Conservation (phyloP, 306 rosid species). For the Fragaria ananassa region DNA sequence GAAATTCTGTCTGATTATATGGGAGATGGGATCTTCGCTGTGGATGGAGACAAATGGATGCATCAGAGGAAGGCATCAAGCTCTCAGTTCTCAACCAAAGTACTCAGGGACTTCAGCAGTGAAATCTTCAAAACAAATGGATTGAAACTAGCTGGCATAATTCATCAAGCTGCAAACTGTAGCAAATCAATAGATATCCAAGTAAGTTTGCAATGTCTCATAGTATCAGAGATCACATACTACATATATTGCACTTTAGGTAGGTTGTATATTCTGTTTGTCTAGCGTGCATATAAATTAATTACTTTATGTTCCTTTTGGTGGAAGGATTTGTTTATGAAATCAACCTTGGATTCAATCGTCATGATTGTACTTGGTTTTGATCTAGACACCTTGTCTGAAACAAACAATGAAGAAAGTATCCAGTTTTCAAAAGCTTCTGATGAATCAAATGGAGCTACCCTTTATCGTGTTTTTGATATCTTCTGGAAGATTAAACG, state of each 20-base stretch:
- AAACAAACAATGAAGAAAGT: constrained; percentile 21
- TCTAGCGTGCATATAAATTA: no score
- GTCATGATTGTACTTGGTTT: constrained; percentile 13
- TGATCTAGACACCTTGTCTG: constrained; percentile 26
- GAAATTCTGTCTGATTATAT: constrained; percentile 14
- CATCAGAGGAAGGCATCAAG: constrained; percentile 35
- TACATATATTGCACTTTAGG: no score
- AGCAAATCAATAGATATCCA: constrained; percentile 21
- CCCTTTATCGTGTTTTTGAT: not conserved
- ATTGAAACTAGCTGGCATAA: constrained; percentile 17
- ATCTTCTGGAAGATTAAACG: not conserved
- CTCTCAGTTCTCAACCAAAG: constrained; percentile 31
- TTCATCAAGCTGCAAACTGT: constrained; percentile 19
- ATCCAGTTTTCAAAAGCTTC: constrained; percentile 20
- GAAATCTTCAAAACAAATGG: constrained; percentile 22
- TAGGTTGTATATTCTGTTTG: no score
- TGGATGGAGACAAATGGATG: constrained; percentile 36
- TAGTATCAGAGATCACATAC: no score
- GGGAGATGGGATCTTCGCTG: constrained; percentile 30
- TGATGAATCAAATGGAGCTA: constrained; percentile 24
- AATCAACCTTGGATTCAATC: constrained; percentile 32
- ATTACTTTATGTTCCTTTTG: no score
- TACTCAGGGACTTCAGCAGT: constrained; percentile 29
- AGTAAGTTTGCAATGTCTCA: constrained; percentile 16
- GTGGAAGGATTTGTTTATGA: not conserved